phyloP scores from a whole-genome alignment of 2,329 filamentous ascomycete species.

The Nothophoma quercina region DNA sequence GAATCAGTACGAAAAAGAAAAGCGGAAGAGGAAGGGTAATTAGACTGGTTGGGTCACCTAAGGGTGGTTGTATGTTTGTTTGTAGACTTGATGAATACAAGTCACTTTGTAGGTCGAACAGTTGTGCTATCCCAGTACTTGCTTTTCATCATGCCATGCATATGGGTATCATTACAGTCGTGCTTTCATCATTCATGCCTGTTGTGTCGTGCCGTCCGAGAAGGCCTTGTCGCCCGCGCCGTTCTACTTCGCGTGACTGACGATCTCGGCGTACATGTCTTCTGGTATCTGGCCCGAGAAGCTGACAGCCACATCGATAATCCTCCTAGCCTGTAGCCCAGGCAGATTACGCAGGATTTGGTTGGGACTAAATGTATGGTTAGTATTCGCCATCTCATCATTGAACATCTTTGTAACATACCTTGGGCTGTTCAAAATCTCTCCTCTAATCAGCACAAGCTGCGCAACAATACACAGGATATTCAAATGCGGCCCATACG shows the following conservation, averaged over 20 bases:
- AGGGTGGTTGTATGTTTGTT: no score
- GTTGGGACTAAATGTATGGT: conserved; percentile 72
- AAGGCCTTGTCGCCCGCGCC: neutral
- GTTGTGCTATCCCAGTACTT: neutral
- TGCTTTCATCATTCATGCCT: conserved; percentile 13
- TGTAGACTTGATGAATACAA: no score
- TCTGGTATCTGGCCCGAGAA: conserved; percentile 91
- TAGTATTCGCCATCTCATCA: neutral
- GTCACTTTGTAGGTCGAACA: no score
- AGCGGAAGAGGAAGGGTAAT: conserved; percentile 68
- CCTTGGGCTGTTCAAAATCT: conserved; percentile 85
- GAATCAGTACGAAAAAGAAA: conserved; percentile 91
- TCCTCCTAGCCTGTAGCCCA: conserved; percentile 79
- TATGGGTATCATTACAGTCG: conserved; percentile 18
- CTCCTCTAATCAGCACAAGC: conserved; percentile 84
- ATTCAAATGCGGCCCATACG: conserved; percentile 93
- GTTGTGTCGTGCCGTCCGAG: neutral
- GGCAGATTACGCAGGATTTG: conserved; percentile 90
- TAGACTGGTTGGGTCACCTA: no score
- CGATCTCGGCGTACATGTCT: conserved; percentile 88
- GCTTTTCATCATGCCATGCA: neutral
- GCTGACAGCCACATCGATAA: conserved; percentile 84
- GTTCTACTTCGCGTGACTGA: conserved; percentile 77
- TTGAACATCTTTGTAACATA: conserved; percentile 53
- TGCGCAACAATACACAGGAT: conserved; percentile 97